A percentile compares a stretch with the other conserved stretches of the same genome.
Evolutionary conservation across 129 eudicot genomes (phyloP).

Genomic region (Dittrichia graveolens): DNA sequence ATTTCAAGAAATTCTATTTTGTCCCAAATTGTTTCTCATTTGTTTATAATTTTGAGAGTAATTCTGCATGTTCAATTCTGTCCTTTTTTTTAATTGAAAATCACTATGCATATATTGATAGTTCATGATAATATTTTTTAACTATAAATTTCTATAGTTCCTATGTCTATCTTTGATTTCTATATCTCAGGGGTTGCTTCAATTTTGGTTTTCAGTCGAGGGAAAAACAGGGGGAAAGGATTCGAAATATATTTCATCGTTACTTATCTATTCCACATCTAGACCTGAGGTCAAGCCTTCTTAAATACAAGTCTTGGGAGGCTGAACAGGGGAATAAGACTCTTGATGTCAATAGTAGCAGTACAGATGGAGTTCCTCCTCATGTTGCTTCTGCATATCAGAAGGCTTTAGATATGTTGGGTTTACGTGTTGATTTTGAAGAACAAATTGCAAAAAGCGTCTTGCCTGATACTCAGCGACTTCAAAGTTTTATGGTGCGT

Average conservation of each 20-base stretch:
- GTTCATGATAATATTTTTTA: not conserved
- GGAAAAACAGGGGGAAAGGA: slow-evolving; percentile 76
- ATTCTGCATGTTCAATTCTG: too few species aligned
- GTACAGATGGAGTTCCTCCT: slow-evolving; percentile 60
- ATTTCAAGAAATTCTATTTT: too few species aligned
- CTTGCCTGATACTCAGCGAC: slow-evolving; percentile 65
- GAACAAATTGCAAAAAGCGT: slow-evolving; percentile 55
- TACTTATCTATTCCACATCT: slow-evolving; percentile 73
- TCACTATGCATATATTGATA: not conserved
- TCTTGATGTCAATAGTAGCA: slow-evolving; percentile 45
- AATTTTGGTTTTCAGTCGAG: slow-evolving; percentile 54
- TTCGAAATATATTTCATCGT: slow-evolving; percentile 73
- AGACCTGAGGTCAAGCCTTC: slow-evolving; percentile 58
- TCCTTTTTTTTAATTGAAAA: too few species aligned
- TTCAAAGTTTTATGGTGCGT: slow-evolving; percentile 72
- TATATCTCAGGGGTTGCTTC: slow-evolving; percentile 33
- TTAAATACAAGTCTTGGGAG: slow-evolving; percentile 82
- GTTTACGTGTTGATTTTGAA: slow-evolving; percentile 68
- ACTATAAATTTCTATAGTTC: slow-evolving; percentile 19
- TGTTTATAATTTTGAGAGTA: too few species aligned
- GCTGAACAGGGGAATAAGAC: slow-evolving; percentile 49
- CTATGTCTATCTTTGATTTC: slow-evolving; percentile 21
- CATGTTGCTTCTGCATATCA: slow-evolving; percentile 71
- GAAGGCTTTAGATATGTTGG: slow-evolving; percentile 80
- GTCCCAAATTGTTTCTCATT: too few species aligned